These are phyloP conservation scores for Diaporthe nobilis DNA, from an alignment of 2,329 filamentous ascomycete species.

Conservation along the genomic window DNA sequence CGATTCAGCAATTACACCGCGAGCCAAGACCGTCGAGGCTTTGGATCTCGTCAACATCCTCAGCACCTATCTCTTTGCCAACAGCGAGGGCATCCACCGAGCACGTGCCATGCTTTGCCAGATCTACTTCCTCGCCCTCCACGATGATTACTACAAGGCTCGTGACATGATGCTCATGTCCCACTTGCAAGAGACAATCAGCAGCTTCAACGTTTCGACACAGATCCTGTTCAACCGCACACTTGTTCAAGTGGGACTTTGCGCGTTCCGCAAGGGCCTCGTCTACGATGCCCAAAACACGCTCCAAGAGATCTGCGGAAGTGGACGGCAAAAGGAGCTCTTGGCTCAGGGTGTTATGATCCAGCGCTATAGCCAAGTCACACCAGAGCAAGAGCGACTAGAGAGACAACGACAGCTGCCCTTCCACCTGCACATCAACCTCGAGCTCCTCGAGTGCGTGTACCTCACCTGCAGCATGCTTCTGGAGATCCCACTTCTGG, in stretches of 20 bases:
- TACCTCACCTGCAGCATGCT: conserved; percentile 99
- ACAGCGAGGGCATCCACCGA: conserved; percentile 96
- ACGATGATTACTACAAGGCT: conserved; percentile 98
- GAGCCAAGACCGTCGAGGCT: conserved; percentile 77
- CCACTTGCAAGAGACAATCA: conserved; percentile 96
- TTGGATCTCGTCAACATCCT: conserved; percentile 84
- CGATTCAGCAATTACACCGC: conserved; percentile 86
- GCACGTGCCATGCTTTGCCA: conserved; percentile 98
- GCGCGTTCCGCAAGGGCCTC: conserved; percentile 96
- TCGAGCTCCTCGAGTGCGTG: conserved; percentile 97
- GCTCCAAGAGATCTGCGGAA: conserved; percentile 97
- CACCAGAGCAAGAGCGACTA: conserved; percentile 96
- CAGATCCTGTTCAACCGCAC: conserved; percentile 99
- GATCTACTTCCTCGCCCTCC: conserved; percentile 97
- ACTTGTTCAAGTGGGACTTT: conserved; percentile 96
- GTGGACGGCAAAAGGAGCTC: conserved; percentile 96
- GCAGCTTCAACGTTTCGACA: conserved; percentile 95
- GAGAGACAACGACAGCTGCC: conserved; percentile 98
- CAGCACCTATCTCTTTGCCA: conserved; percentile 93
- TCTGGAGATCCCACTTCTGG: conserved; percentile 95
- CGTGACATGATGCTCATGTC: conserved; percentile 99
- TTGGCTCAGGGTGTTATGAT: conserved; percentile 98
- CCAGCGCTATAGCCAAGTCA: conserved; percentile 95
- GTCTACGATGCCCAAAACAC: conserved; percentile 98
- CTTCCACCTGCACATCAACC: conserved; percentile 99